Evolutionary conservation across 192 early-diverging fungal species (phyloP).

Genomic region (Coemansia sp.): DNA sequence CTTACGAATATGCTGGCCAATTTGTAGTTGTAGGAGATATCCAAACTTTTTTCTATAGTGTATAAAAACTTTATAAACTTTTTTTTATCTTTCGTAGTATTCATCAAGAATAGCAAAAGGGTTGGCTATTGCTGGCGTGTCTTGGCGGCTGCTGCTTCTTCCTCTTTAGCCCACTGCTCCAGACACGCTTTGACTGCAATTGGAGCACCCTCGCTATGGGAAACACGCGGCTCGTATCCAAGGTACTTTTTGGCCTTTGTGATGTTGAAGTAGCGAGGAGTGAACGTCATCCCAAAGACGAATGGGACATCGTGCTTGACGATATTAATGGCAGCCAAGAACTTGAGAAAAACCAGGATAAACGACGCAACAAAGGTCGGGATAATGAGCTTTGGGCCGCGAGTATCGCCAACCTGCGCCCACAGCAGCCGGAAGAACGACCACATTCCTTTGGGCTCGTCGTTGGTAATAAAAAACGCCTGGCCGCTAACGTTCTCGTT

Average conservation of each 20-base stretch:
- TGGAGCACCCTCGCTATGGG: constrained; percentile 58
- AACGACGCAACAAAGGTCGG: constrained; percentile 69
- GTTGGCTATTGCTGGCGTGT: neutral
- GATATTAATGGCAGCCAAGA: constrained; percentile 61
- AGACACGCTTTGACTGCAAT: constrained; percentile 52
- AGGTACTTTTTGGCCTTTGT: constrained; percentile 74
- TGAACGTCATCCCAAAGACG: constrained; percentile 75
- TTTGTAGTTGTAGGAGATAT: constrained; percentile 6
- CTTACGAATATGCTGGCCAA: constrained; percentile 33
- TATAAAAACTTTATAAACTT: neutral
- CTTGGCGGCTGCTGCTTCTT: constrained; percentile 7
- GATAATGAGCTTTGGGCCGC: constrained; percentile 61
- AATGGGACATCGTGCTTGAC: constrained; percentile 75
- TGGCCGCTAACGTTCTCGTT: constrained; percentile 57
- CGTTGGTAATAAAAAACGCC: constrained; percentile 91
- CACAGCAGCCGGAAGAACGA: constrained; percentile 76
- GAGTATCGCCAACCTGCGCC: constrained; percentile 59
- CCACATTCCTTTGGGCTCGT: constrained; percentile 87
- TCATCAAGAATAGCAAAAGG: neutral
- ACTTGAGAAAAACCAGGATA: constrained; percentile 59
- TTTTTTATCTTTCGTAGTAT: neutral
- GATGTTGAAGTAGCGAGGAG: constrained; percentile 86
- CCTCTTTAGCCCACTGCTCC: constrained; percentile 46
- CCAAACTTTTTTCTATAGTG: neutral
- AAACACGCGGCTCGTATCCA: constrained; percentile 63